Evolutionary conservation across 2,329 filamentous ascomycete species (phyloP).

Genomic region (Bisporella sp.): DNA sequence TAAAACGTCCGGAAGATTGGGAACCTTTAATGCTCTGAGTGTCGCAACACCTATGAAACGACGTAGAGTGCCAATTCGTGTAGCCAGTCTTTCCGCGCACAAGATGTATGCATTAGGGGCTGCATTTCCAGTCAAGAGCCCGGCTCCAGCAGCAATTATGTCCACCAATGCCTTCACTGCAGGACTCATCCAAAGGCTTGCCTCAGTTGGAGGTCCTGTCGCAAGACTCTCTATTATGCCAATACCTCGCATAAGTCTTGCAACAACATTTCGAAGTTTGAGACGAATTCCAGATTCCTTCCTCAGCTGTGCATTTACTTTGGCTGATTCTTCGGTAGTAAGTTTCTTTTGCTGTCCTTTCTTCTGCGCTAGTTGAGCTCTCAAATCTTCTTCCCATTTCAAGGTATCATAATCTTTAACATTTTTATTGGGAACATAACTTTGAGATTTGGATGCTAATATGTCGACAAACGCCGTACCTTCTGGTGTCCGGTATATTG

Average conservation of each 20-base stretch:
- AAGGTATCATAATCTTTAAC: constrained; percentile 91
- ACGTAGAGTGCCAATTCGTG: constrained; percentile 67
- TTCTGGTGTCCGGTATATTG: constrained; percentile 86
- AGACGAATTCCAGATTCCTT: constrained; percentile 78
- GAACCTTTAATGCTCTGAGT: constrained; percentile 69
- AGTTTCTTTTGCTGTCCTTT: constrained; percentile 89
- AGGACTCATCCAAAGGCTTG: constrained; percentile 79
- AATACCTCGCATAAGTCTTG: constrained; percentile 71
- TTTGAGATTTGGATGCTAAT: constrained; percentile 71
- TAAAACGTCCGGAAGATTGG: constrained; percentile 64
- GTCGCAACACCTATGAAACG: constrained; percentile 85
- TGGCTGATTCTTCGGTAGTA: constrained; percentile 78
- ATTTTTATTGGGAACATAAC: constrained; percentile 72
- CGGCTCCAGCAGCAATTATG: constrained; percentile 72
- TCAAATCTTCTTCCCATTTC: constrained; percentile 94
- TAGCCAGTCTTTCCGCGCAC: constrained; percentile 68
- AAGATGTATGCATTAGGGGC: constrained; percentile 73
- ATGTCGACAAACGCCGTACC: constrained; percentile 88
- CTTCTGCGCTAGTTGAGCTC: constrained; percentile 83
- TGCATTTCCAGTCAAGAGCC: constrained; percentile 72
- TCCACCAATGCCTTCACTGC: constrained; percentile 68
- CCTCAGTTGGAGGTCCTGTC: constrained; percentile 81
- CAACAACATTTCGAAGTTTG: constrained; percentile 62
- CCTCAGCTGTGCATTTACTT: constrained; percentile 82
- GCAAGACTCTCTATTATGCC: constrained; percentile 80